phyloP scores from a whole-genome alignment of 2,329 filamentous ascomycete species.

The Monosporascus cannonballus region DNA sequence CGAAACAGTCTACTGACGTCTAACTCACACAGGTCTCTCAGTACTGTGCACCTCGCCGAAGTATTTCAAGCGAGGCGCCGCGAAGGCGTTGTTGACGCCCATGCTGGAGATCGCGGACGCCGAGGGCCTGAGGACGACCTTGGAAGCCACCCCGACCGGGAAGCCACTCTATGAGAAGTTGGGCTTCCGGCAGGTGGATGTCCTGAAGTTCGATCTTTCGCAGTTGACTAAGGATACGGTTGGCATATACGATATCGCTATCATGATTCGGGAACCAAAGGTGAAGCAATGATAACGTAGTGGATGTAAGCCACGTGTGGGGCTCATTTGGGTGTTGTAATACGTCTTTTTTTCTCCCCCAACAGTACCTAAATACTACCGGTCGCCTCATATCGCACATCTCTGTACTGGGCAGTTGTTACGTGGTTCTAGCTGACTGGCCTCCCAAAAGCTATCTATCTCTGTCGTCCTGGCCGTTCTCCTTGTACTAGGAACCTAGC shows the following conservation, averaged over 20 bases:
- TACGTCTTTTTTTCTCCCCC: too few species aligned
- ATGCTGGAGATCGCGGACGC: constrained; percentile 30
- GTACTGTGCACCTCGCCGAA: constrained; percentile 29
- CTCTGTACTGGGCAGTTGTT: too few species aligned
- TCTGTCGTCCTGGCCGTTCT: too few species aligned
- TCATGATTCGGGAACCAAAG: constrained; percentile 25
- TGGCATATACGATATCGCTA: constrained; percentile 12
- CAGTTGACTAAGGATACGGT: constrained; percentile 10
- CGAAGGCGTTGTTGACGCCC: constrained; percentile 26
- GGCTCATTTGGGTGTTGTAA: too few species aligned
- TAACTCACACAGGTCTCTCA: constrained; percentile 24
- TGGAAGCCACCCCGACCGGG: constrained; percentile 32
- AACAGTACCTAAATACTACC: too few species aligned
- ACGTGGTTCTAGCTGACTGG: too few species aligned
- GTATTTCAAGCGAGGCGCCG: constrained; percentile 30
- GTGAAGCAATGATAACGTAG: not conserved
- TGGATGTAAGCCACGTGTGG: not conserved
- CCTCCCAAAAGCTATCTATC: too few species aligned
- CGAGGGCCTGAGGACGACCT: constrained; percentile 25
- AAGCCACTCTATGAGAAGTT: constrained; percentile 31
- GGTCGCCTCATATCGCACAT: too few species aligned
- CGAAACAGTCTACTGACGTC: too few species aligned
- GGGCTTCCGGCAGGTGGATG: constrained; percentile 30
- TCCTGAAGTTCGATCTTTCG: constrained; percentile 18
- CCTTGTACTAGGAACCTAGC: too few species aligned